Evolutionary conservation across 1,284 basidiomycete species (phyloP).

Genomic region (Ceratobasidium sp.): DNA sequence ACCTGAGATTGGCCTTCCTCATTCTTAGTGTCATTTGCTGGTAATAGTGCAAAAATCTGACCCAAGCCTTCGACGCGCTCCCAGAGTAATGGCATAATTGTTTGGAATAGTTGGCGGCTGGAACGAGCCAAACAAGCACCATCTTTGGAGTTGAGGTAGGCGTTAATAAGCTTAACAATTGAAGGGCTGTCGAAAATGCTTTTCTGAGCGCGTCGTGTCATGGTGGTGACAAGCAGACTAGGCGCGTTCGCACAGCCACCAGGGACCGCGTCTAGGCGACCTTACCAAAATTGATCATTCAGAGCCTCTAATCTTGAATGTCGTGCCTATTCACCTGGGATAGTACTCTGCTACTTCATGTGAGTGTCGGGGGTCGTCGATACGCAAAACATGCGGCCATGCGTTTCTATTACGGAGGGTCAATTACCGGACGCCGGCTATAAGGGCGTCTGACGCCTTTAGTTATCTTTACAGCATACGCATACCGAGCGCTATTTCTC

Average conservation of each 20-base stretch:
- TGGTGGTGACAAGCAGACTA: not conserved
- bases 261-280: not conserved
- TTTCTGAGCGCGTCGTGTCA: not conserved
- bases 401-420: too few relatives aligned
- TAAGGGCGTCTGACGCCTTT: too few relatives aligned
- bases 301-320: too few relatives aligned
- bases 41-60: not conserved
- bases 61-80: not conserved
- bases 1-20: too few relatives aligned
- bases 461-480: too few relatives aligned
- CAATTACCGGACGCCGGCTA: too few relatives aligned
- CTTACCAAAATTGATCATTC: too few relatives aligned
- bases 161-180: not conserved
- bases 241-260: slow-evolving; percentile 10
- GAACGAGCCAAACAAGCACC: not conserved
- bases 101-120: not conserved
- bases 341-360: too few relatives aligned
- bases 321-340: too few relatives aligned
- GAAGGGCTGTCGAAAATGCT: not conserved
- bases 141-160: not conserved
- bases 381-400: too few relatives aligned
- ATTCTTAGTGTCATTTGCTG: not conserved
- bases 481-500: too few relatives aligned
- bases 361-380: too few relatives aligned
- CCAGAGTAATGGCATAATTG: slow-evolving; percentile 8